Evolutionary conservation across 371 early-diverging fungal genomes (phyloP).

Genomic region (Mucor mucedo): DNA sequence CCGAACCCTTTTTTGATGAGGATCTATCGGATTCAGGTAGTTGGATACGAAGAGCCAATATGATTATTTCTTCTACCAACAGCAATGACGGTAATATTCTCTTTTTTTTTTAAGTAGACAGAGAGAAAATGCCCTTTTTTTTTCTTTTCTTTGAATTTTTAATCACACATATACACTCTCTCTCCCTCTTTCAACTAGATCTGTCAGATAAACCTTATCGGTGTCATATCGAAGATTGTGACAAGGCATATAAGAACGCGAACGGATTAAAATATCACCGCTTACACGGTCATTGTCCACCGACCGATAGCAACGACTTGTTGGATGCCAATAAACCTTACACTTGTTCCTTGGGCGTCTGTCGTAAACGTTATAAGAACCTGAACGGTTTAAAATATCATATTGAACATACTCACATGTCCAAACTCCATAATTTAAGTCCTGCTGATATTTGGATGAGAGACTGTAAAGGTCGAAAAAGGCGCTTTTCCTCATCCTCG

Average conservation of each 20-base stretch:
- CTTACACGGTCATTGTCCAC: conserved; percentile 70
- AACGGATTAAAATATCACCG: conserved; percentile 95
- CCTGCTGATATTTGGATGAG: conserved; percentile 10
- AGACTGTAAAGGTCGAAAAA: neutral
- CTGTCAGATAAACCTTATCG: conserved; percentile 65
- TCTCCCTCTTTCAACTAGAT: conserved; percentile 8
- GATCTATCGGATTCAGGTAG: neutral
- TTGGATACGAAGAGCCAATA: neutral
- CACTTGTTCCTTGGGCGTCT: conserved; percentile 77
- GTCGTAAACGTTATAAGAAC: conserved; percentile 95
- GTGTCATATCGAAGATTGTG: conserved; percentile 81
- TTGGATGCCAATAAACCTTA: conserved; percentile 69
- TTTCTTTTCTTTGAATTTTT: no score
- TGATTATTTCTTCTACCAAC: neutral
- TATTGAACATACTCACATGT: conserved; percentile 65
- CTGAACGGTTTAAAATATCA: conserved; percentile 96
- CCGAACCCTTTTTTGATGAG: neutral
- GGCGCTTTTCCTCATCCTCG: neutral
- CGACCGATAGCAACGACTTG: conserved; percentile 35
- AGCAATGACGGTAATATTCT: neutral
- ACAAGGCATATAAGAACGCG: conserved; percentile 92
- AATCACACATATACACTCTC: no score
- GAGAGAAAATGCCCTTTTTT: neutral
- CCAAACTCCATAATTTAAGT: conserved; percentile 11
- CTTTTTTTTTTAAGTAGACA: neutral